Evolutionary conservation across 768 basidiomycete species (phyloP), one percentile per base, ranked within the genome.

Genomic region (Crepidotus variabilis): DNA sequence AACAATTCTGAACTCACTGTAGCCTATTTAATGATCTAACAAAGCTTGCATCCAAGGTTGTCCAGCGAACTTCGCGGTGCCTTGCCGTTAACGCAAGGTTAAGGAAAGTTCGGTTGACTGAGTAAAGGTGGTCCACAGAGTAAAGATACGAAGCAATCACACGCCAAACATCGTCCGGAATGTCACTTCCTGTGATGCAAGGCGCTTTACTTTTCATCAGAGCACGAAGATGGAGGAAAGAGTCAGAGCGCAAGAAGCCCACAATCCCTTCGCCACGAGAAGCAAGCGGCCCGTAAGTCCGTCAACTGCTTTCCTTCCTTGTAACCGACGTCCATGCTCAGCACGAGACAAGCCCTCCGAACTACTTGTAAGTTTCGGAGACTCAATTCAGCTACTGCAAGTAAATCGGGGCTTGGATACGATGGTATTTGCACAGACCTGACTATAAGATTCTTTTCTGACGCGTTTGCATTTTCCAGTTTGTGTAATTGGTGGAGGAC

Each of bases 401-500:
- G 13, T 11, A 43, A 14, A 3, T 49, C 47, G 14, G 13, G 5
- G 34, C 21, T 5, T n/a, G 16, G 28, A 11, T 18, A 11, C 21
- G 6, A 28, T 43, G 11, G 18, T 46, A 46, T 14, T 11, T 47
- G 23, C 21, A 33, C 10, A 35, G 46, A 34, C 18, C 22, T 34
- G 33, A 18, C 36, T 24, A 5, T n/a, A 6, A 7, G 7, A 21
- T 18, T 8, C 47, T 21, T 8, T 28, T 55, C 33, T 35, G 22
- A 13, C 14, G 28, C n/a, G n/a, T n/a, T n/a, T 28, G 28, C 34
- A 6, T 20, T 47, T 14, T 6, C 6, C 24, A 82, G 91, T 94
- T 0, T 92, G 92, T 63, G 79, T 96, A 28, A 91, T 96, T 61
- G 94, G 94, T 23, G 94, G 89, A 2, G 94, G 94, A 2, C 94